Conservation (phyloP, 1,139 yeast species). For the Yamadazyma triangularis region DNA sequence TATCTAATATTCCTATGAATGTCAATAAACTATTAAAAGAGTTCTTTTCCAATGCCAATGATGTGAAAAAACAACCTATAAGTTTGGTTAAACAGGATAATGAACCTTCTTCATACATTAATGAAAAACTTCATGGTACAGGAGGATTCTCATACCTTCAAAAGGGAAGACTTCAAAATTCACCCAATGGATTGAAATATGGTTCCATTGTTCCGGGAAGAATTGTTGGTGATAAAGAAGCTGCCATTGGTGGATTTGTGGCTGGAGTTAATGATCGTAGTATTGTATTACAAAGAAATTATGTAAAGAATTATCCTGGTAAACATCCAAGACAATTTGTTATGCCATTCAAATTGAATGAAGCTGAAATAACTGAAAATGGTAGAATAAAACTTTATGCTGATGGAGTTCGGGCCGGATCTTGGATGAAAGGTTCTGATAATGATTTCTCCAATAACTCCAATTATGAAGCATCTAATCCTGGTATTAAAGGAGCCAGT, state of each 20-base stretch:
- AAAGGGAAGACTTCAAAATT: constrained; percentile 65
- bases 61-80: constrained; percentile 6
- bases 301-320: constrained; percentile 38
- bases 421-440: constrained; percentile 32
- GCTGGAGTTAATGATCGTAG: constrained; percentile 39
- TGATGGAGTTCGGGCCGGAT: constrained; percentile 38
- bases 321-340: constrained; percentile 43
- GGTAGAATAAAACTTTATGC: constrained; percentile 39
- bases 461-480: constrained; percentile 15
- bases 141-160: constrained; percentile 72
- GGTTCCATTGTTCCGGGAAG: constrained; percentile 70
- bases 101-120: constrained; percentile 1
- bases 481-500: constrained; percentile 27
- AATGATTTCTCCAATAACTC: constrained; percentile 16
- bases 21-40: constrained; percentile 22
- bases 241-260: constrained; percentile 77
- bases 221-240: constrained; percentile 47
- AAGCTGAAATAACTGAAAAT: constrained; percentile 33
- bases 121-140: constrained; percentile 50
- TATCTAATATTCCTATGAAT: constrained; percentile 15
- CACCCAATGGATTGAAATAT: constrained; percentile 69
- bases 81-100: constrained; percentile 2
- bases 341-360: constrained; percentile 40
- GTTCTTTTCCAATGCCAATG: constrained; percentile 16
- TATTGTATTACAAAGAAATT: constrained; percentile 34